These are phyloP conservation scores for Umbelopsis sp. DNA, from an alignment of 192 early-diverging fungal genomes.

Conservation along the genomic window DNA sequence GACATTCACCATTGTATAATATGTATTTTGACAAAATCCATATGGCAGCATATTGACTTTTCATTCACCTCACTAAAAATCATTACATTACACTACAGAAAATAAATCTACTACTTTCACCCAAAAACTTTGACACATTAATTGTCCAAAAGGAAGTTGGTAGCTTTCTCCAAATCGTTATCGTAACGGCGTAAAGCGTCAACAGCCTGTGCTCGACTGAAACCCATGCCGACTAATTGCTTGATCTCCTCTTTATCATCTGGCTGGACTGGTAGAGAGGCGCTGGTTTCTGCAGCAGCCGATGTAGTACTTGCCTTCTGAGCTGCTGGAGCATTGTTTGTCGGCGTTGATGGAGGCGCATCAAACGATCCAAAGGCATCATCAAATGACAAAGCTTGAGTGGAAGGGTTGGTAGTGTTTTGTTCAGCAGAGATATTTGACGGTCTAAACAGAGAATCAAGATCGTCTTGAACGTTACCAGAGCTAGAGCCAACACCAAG, in stretches of 20 bases:
- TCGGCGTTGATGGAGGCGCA: neutral
- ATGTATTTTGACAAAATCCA: neutral
- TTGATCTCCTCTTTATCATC: slow-evolving; percentile 37
- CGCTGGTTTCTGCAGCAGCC: neutral
- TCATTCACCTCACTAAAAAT: neutral
- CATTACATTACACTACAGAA: neutral
- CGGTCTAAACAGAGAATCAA: slow-evolving; percentile 19
- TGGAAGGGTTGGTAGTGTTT: neutral
- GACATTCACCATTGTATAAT: neutral
- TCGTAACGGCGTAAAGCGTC: slow-evolving; percentile 71
- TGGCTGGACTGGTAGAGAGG: neutral
- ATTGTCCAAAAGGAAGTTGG: slow-evolving; percentile 71
- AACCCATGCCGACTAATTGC: slow-evolving; percentile 66
- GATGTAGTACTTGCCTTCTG: neutral
- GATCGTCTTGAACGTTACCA: neutral
- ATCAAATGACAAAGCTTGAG: slow-evolving; percentile 9
- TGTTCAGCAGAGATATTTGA: neutral
- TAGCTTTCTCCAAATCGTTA: slow-evolving; percentile 68
- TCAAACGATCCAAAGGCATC: slow-evolving; percentile 17
- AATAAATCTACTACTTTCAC: neutral
- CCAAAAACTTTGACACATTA: neutral
- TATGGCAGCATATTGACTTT: neutral
- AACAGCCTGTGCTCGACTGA: slow-evolving; percentile 65
- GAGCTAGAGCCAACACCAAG: neutral
- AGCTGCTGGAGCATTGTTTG: neutral